phyloP scores from a whole-genome alignment of 2,329 filamentous ascomycete genomes.

The Nothophaeocryptopus gaeumannii region DNA sequence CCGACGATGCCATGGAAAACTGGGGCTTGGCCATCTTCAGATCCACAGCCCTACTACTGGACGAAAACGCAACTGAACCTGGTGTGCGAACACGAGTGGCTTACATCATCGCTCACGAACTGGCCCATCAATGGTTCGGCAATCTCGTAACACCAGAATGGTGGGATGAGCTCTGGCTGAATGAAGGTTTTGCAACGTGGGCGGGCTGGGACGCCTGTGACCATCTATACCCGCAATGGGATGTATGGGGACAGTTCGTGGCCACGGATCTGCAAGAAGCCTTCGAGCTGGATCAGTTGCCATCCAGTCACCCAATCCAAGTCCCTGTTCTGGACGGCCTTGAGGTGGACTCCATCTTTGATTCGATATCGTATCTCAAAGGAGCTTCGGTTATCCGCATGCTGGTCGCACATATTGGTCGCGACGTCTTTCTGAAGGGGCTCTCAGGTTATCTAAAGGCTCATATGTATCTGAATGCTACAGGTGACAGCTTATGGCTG shows the following conservation, averaged over 20 bases:
- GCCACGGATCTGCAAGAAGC: slow-evolving; percentile 88
- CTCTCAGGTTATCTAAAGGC: slow-evolving; percentile 89
- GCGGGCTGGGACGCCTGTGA: slow-evolving; percentile 96
- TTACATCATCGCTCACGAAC: slow-evolving; percentile 92
- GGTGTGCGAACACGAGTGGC: slow-evolving; percentile 89
- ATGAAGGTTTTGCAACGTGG: slow-evolving; percentile 88
- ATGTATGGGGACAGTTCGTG: slow-evolving; percentile 94
- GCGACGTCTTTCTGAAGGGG: slow-evolving; percentile 89
- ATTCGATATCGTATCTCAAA: slow-evolving; percentile 96
- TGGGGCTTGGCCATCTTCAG: slow-evolving; percentile 96
- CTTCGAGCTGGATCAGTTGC: slow-evolving; percentile 79
- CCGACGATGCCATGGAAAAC: slow-evolving; percentile 96
- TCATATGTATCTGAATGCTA: slow-evolving; percentile 93
- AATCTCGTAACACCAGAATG: slow-evolving; percentile 98
- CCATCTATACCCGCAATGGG: slow-evolving; percentile 95
- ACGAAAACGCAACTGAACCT: slow-evolving; percentile 87
- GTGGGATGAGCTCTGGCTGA: slow-evolving; percentile 96
- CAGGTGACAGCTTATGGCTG: slow-evolving; percentile 86
- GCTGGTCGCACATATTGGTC: slow-evolving; percentile 92
- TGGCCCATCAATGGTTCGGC: slow-evolving; percentile 97
- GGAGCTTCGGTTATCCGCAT: slow-evolving; percentile 93
- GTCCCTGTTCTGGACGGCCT: slow-evolving; percentile 92
- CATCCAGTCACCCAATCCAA: slow-evolving; percentile 94
- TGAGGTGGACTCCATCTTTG: slow-evolving; percentile 97
- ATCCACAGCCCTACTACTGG: slow-evolving; percentile 83